Percentiles rank a stretch among this genome's conserved stretches.
Conservation (phyloP, 768 basidiomycete species). For the Russula olivacea region DNA sequence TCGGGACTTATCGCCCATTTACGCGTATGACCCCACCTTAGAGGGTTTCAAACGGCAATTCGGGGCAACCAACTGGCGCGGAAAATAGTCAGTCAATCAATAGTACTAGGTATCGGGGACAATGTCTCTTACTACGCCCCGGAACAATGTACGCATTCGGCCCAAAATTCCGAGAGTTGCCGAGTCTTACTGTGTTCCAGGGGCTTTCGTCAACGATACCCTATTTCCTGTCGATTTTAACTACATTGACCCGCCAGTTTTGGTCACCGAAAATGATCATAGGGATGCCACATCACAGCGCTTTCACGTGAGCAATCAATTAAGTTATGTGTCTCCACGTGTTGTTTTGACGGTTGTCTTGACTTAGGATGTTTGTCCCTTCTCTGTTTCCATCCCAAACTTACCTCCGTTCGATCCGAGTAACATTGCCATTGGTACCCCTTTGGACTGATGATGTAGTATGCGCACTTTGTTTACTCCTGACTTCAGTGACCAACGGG, state of each 20-base stretch:
- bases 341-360: not conserved
- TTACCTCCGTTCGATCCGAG: constrained; percentile 21
- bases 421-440: constrained; percentile 22
- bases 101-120: constrained; percentile 40
- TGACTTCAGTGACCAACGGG: constrained; percentile 22
- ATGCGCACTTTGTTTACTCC: not conserved
- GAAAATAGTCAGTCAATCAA: constrained; percentile 51
- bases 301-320: constrained; percentile 29
- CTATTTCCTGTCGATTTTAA: constrained; percentile 29
- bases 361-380: constrained; percentile 33
- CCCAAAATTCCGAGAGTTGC: not conserved
- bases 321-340: not conserved
- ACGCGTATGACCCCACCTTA: constrained; percentile 24
- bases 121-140: constrained; percentile 43
- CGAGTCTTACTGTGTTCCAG: constrained; percentile 12
- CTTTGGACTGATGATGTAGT: not conserved
- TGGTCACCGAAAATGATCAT: constrained; percentile 30
- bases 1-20: not conserved
- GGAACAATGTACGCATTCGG: constrained; percentile 44
- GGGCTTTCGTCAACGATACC: constrained; percentile 35
- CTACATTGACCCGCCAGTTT: constrained; percentile 31
- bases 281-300: constrained; percentile 32
- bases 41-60: constrained; percentile 52
- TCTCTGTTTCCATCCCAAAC: constrained; percentile 6
- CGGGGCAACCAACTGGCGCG: constrained; percentile 53